A percentile compares a stretch with the other conserved stretches of the same genome.
Evolutionary conservation across 192 early-diverging fungal species (phyloP).

Genomic region (Dissophora globulifera): DNA sequence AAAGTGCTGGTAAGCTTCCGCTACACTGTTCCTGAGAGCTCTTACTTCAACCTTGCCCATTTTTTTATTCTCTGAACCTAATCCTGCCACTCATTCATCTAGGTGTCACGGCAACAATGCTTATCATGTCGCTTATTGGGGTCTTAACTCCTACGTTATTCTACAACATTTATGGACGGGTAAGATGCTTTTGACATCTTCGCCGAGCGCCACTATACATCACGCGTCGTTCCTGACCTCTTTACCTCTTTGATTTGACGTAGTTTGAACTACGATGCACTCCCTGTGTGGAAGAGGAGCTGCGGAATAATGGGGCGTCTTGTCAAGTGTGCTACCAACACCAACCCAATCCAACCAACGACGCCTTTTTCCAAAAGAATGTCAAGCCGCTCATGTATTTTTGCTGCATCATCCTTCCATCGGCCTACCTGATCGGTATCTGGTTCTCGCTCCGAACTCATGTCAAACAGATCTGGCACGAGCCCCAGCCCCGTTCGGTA

Average conservation of each 20-base stretch:
- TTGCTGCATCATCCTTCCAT: constrained; percentile 64
- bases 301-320: constrained; percentile 11
- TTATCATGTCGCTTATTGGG: constrained; percentile 94
- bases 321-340: constrained; percentile 74
- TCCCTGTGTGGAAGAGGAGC: constrained; percentile 33
- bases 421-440: constrained; percentile 87
- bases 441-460: constrained; percentile 95
- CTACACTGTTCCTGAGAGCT: not conserved
- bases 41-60: too few species aligned
- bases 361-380: constrained; percentile 84
- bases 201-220: too few species aligned
- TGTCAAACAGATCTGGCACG: constrained; percentile 76
- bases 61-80: too few species aligned
- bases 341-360: constrained; percentile 72
- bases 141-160: constrained; percentile 95
- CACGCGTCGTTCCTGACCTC: too few species aligned
- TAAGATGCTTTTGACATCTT: constrained; percentile 31
- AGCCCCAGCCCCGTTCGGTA: constrained; percentile 53
- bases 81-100: not conserved
- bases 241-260: not conserved
- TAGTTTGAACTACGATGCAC: constrained; percentile 48
- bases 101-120: constrained; percentile 94
- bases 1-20: constrained; percentile 83
- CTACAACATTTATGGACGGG: constrained; percentile 87
- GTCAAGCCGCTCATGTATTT: constrained; percentile 89